Evolutionary conservation across 306 rosid species (phyloP).

Genomic region (Boehmeria nivea): DNA sequence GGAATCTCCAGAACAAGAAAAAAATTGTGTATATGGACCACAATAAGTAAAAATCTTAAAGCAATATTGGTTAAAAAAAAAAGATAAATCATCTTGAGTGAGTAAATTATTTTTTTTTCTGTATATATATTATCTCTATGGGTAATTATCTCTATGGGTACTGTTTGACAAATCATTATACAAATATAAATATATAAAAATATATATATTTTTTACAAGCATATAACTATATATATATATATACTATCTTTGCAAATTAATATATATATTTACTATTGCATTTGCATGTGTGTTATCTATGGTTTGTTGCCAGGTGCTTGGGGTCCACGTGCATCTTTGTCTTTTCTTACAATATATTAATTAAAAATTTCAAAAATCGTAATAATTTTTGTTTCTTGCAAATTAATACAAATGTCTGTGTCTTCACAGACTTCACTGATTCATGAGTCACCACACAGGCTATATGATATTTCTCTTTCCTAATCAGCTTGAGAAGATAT

Average conservation of each 20-base stretch:
- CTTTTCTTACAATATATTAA: neutral
- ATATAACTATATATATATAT: neutral
- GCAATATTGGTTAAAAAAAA: neutral
- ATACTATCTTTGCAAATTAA: neutral
- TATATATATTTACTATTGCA: constrained; percentile 1
- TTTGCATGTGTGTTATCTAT: neutral
- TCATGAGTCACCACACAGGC: too few relatives aligned
- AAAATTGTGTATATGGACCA: neutral
- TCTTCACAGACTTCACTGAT: neutral
- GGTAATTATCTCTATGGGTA: too few relatives aligned
- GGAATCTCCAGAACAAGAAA: too few relatives aligned
- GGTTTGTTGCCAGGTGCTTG: neutral
- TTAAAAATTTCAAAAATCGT: too few relatives aligned
- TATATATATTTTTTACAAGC: too few relatives aligned
- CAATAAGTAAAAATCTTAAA: neutral
- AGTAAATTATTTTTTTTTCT: too few relatives aligned
- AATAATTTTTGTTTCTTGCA: neutral
- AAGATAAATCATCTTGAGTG: neutral
- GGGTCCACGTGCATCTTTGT: neutral
- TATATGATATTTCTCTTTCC: too few relatives aligned
- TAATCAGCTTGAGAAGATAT: too few relatives aligned
- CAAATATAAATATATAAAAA: too few relatives aligned
- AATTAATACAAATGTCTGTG: too few relatives aligned
- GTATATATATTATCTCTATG: too few relatives aligned
- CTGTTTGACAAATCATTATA: too few relatives aligned